These are phyloP conservation scores for Suillus lakei DNA, from an alignment of 768 basidiomycete genomes.

Conservation along the genomic window DNA sequence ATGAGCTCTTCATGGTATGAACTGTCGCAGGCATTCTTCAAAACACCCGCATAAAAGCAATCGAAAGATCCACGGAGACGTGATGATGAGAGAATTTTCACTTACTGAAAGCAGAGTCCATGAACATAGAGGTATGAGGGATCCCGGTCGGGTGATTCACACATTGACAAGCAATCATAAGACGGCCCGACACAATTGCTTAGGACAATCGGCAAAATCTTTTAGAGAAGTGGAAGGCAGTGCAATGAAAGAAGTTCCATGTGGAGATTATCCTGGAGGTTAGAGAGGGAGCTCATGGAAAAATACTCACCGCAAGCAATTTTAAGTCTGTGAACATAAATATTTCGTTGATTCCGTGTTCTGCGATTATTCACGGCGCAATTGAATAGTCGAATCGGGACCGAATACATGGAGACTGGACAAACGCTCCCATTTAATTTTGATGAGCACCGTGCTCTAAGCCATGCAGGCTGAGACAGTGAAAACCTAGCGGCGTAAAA, in stretches of 20 bases:
- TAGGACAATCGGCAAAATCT: neutral
- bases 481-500: neutral
- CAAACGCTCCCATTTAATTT: neutral
- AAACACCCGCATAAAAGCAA: neutral
- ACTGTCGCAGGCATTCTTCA: neutral
- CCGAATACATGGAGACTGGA: neutral
- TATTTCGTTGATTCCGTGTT: neutral
- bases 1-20: neutral
- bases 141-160: neutral
- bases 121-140: neutral
- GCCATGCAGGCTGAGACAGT: neutral
- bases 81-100: neutral
- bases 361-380: neutral
- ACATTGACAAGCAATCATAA: neutral
- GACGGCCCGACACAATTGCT: neutral
- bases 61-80: neutral
- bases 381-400: neutral
- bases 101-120: neutral
- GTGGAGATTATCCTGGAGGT: neutral
- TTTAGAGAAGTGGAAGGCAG: neutral
- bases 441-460: neutral
- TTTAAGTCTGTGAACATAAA: neutral
- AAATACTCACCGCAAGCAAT: neutral
- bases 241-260: neutral
- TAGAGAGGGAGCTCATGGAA: neutral